A percentile compares a stretch with the other conserved stretches of the same genome.
phyloP scores from a whole-genome alignment of 768 basidiomycete species.

The Rhodotorula toruloides region DNA sequence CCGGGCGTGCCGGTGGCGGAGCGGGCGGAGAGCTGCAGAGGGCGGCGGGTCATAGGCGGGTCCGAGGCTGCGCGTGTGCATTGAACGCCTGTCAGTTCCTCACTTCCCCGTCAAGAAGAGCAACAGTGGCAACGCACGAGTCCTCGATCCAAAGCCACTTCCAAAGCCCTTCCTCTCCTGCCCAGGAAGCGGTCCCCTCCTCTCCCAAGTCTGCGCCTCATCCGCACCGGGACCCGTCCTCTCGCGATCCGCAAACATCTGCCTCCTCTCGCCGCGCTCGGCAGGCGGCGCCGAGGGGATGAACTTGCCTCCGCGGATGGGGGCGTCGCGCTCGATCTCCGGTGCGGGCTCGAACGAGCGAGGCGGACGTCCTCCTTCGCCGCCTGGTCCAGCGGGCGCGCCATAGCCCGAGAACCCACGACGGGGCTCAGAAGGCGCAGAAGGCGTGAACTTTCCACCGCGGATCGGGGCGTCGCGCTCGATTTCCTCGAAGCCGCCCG shows the following conservation, averaged over 20 bases:
- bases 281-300: constrained; percentile 32
- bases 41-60: constrained; percentile 63
- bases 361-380: not conserved
- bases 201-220: constrained; percentile 48
- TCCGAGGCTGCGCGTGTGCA: constrained; percentile 51
- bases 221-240: constrained; percentile 50
- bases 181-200: constrained; percentile 18
- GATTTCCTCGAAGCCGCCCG: constrained; percentile 42
- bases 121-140: constrained; percentile 21
- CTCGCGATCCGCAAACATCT: constrained; percentile 45
- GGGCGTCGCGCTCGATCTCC: constrained; percentile 39
- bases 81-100: not conserved
- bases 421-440: constrained; percentile 30
- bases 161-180: not conserved
- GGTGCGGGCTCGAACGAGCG: constrained; percentile 10
- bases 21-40: constrained; percentile 73
- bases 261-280: constrained; percentile 2
- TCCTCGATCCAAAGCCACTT: constrained; percentile 9
- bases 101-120: constrained; percentile 3
- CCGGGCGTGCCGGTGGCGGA: constrained; percentile 58
- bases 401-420: constrained; percentile 20
- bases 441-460: constrained; percentile 46
- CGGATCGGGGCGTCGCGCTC: constrained; percentile 48
- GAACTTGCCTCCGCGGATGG: constrained; percentile 41
- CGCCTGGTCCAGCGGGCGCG: not conserved